These are phyloP conservation scores for Bifiguratus adelaidae DNA, from an alignment of 192 early-diverging fungal species.

Conservation along the genomic window DNA sequence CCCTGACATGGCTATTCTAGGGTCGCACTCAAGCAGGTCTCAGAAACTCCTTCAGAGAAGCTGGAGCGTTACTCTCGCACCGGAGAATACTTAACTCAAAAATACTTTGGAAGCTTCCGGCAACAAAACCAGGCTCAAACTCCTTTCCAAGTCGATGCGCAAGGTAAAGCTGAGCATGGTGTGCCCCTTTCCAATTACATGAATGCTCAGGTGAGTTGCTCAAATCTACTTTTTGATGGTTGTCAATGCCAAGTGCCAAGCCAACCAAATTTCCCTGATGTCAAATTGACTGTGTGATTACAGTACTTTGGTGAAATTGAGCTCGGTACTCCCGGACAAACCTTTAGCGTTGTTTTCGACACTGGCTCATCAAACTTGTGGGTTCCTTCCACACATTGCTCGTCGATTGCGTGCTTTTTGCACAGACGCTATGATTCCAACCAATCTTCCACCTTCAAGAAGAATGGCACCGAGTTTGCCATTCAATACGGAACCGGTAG, in stretches of 20 bases:
- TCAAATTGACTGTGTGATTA: too few species aligned
- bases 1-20: too few species aligned
- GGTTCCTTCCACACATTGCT: constrained; percentile 92
- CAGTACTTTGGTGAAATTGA: constrained; percentile 91
- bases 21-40: constrained; percentile 52
- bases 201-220: constrained; percentile 87
- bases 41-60: constrained; percentile 46
- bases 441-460: constrained; percentile 66
- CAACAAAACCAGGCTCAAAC: constrained; percentile 7
- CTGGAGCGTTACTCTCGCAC: constrained; percentile 52
- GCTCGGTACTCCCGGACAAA: constrained; percentile 81
- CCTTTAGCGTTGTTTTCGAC: constrained; percentile 88
- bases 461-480: constrained; percentile 92
- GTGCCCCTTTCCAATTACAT: constrained; percentile 84
- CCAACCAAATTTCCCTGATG: too few species aligned
- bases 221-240: too few species aligned
- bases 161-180: constrained; percentile 48
- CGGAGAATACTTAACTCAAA: constrained; percentile 60
- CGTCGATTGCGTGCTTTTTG: constrained; percentile 92
- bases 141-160: constrained; percentile 33
- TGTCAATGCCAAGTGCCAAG: too few species aligned
- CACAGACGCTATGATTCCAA: constrained; percentile 80
- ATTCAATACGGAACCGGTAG: constrained; percentile 91
- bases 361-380: constrained; percentile 94
- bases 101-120: constrained; percentile 50